phyloP scores from a whole-genome alignment of 352 stramenopile species.

The Phytophthora capsici region DNA sequence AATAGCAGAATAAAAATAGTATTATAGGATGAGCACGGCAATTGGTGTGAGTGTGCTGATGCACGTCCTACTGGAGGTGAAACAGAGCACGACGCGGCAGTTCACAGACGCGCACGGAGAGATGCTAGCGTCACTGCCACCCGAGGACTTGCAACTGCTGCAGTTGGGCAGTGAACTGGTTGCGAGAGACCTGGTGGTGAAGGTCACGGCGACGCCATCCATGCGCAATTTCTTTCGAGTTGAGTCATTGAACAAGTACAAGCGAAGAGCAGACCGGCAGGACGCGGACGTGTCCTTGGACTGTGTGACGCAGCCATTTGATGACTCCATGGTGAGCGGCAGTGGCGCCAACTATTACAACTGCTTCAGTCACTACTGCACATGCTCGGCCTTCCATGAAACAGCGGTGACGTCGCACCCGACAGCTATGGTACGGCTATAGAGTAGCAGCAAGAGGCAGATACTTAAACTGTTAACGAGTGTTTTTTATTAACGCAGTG shows the following conservation, averaged over 20 bases:
- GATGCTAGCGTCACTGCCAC: constrained; percentile 46
- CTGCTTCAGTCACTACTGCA: constrained; percentile 75
- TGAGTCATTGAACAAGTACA: constrained; percentile 70
- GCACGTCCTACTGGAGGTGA: constrained; percentile 52
- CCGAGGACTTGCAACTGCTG: constrained; percentile 52
- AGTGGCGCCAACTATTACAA: constrained; percentile 73
- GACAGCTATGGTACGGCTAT: constrained; percentile 55
- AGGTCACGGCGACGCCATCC: constrained; percentile 54
- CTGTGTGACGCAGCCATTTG: constrained; percentile 50
- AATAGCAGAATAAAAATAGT: too few relatives aligned
- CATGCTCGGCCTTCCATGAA: constrained; percentile 62
- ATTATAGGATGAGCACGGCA: constrained; percentile 30
- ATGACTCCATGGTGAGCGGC: constrained; percentile 45
- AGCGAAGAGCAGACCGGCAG: constrained; percentile 12
- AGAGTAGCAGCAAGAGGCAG: too few relatives aligned
- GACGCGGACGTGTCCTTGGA: constrained; percentile 20
- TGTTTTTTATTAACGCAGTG: constrained; percentile 41
- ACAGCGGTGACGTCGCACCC: constrained; percentile 40
- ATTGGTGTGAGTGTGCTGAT: constrained; percentile 49
- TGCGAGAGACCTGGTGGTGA: constrained; percentile 49
- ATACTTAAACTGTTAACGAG: too few relatives aligned
- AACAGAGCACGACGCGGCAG: constrained; percentile 28
- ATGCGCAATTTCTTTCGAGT: constrained; percentile 67
- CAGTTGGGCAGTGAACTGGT: constrained; percentile 67
- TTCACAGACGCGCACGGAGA: constrained; percentile 55